Conservation (phyloP, 805 yeast species). For the Candida cerambycidarum region DNA sequence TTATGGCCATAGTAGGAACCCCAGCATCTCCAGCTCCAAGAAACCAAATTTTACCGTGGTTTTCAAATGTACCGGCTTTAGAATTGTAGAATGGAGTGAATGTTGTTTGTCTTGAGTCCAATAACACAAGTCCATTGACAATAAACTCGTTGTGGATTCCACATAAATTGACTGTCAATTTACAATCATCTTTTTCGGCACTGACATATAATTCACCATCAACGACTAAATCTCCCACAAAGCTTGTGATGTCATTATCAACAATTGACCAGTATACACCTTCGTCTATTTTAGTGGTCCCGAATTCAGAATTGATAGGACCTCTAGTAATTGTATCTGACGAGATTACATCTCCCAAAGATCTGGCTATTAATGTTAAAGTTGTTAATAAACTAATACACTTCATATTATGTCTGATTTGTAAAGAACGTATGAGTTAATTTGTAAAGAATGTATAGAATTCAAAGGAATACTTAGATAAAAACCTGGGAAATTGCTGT, state of each 20-base stretch:
- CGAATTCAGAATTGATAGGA: conserved; percentile 15
- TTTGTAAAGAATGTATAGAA: too few relatives aligned
- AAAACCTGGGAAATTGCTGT: too few relatives aligned
- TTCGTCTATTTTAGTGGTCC: conserved; percentile 19
- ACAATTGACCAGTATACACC: conserved; percentile 30
- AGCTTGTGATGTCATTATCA: conserved; percentile 20
- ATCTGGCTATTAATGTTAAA: conserved; percentile 16
- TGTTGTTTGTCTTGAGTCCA: conserved; percentile 22
- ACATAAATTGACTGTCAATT: conserved; percentile 18
- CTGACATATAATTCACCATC: conserved; percentile 27
- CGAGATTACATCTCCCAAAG: conserved; percentile 15
- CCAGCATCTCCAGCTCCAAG: conserved; percentile 24
- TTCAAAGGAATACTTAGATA: too few relatives aligned
- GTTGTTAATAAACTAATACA: conserved; percentile 14
- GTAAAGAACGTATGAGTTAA: too few relatives aligned
- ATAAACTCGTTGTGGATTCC: conserved; percentile 14
- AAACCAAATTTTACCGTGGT: conserved; percentile 26
- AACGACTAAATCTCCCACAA: conserved; percentile 23
- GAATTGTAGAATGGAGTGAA: conserved; percentile 22
- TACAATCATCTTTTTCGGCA: conserved; percentile 16
- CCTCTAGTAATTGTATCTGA: conserved; percentile 18
- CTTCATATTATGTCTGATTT: conserved; percentile 10
- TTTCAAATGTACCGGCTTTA: conserved; percentile 19
- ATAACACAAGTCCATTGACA: conserved; percentile 22
- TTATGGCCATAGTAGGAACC: conserved; percentile 18